Evolutionary conservation across 257 asterid species (phyloP).

Genomic region (Solanum tarijense): DNA sequence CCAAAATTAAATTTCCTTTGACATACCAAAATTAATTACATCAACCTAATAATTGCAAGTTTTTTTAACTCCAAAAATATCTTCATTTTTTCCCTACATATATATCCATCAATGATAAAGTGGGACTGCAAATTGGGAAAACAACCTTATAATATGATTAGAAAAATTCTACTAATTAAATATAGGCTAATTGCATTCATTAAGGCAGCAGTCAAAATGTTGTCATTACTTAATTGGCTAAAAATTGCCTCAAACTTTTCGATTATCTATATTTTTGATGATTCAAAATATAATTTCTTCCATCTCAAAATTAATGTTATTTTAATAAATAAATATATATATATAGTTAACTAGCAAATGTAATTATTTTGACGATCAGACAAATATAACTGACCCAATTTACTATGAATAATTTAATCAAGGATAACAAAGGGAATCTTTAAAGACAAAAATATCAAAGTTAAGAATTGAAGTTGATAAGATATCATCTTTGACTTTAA

Average conservation of each 20-base stretch:
- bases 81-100: neutral
- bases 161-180: neutral
- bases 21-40: neutral
- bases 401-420: neutral
- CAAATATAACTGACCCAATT: too few species aligned
- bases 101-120: neutral
- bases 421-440: neutral
- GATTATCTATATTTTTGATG: neutral
- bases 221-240: neutral
- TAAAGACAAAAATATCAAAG: neutral
- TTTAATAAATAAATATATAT: too few species aligned
- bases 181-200: neutral
- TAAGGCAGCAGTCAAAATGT: neutral
- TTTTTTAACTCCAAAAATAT: neutral
- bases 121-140: neutral
- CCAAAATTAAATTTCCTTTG: neutral
- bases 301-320: neutral
- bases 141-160: neutral
- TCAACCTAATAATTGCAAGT: neutral
- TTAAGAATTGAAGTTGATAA: neutral
- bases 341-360: too few species aligned
- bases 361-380: neutral
- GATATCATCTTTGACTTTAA: neutral
- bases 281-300: neutral
- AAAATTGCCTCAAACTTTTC: neutral